These are phyloP conservation scores for Pseudogymnoascus sp. DNA, from an alignment of 2,329 filamentous ascomycete species.

Conservation along the genomic window DNA sequence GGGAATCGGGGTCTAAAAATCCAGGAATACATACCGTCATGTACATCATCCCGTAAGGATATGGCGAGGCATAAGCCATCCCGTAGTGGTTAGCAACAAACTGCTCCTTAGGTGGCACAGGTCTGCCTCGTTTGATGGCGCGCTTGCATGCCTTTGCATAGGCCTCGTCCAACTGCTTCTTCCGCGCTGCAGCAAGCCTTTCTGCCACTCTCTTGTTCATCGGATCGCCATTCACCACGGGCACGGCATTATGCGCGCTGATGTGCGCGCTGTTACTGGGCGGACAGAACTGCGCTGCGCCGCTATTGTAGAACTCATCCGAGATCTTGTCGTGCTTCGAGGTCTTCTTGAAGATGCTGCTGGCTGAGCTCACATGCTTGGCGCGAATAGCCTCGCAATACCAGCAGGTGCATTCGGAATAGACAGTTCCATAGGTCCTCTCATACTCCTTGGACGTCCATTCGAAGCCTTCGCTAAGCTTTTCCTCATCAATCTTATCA, in stretches of 20 bases:
- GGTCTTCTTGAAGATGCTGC: constrained; percentile 36
- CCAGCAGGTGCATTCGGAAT: constrained; percentile 75
- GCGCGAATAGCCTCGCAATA: constrained; percentile 68
- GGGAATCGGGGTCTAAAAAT: not conserved
- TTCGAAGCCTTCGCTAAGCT: constrained; percentile 58
- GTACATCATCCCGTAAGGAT: constrained; percentile 10
- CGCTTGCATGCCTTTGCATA: constrained; percentile 49
- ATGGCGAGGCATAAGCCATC: not conserved
- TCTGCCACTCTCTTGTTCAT: constrained; percentile 23
- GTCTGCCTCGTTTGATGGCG: constrained; percentile 43
- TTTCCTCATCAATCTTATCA: constrained; percentile 69
- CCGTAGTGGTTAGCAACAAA: constrained; percentile 42
- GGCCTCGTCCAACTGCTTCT: constrained; percentile 42
- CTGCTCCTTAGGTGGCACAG: constrained; percentile 40
- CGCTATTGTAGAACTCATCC: constrained; percentile 43
- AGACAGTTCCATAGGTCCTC: constrained; percentile 56
- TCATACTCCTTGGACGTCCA: constrained; percentile 68
- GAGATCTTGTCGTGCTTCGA: constrained; percentile 40
- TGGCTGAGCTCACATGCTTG: constrained; percentile 42
- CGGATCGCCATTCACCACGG: constrained; percentile 18
- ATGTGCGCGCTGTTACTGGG: constrained; percentile 60
- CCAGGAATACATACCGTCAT: not conserved
- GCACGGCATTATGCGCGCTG: constrained; percentile 64
- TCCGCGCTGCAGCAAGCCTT: constrained; percentile 24
- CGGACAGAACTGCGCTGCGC: constrained; percentile 41